Evolutionary conservation across 495 filamentous ascomycete genomes (phyloP).

Genomic region (Neurospora sp.): DNA sequence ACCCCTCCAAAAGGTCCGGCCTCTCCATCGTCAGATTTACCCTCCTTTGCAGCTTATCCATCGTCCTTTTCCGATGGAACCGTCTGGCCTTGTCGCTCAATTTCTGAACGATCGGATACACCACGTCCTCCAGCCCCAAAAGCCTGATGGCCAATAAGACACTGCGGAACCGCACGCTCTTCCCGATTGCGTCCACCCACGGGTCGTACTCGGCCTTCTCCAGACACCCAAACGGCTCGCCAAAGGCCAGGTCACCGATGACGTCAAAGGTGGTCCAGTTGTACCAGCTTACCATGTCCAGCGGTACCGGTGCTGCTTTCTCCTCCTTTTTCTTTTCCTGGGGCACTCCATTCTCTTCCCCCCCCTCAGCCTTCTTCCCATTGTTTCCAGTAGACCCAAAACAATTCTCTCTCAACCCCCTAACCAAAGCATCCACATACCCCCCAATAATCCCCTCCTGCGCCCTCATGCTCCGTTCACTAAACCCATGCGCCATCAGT

Average conservation of each 20-base stretch:
- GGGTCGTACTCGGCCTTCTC: slow-evolving; percentile 19
- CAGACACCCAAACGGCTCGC: slow-evolving; percentile 44
- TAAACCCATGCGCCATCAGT: slow-evolving; percentile 39
- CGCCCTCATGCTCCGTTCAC: slow-evolving; percentile 28
- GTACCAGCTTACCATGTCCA: slow-evolving; percentile 36
- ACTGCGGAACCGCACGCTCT: slow-evolving; percentile 13
- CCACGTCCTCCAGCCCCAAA: slow-evolving; percentile 9
- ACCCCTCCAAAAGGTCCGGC: slow-evolving; percentile 31
- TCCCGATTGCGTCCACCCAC: slow-evolving; percentile 24
- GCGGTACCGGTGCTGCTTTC: slow-evolving; percentile 1
- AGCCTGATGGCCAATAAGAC: slow-evolving; percentile 18
- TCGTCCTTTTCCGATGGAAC: slow-evolving; percentile 14
- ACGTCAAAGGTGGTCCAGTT: slow-evolving; percentile 50
- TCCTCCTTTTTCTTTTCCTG: slow-evolving; percentile 1
- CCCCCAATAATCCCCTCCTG: slow-evolving; percentile 29
- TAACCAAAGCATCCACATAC: slow-evolving; percentile 31
- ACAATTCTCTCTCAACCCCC: slow-evolving; percentile 5
- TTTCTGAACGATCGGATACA: background rate
- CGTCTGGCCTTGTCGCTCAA: slow-evolving; percentile 2
- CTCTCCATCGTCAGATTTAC: slow-evolving; percentile 22
- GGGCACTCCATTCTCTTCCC: slow-evolving; percentile 1
- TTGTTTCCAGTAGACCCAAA: too few relatives aligned
- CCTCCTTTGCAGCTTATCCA: slow-evolving; percentile 18
- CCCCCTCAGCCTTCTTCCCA: background rate
- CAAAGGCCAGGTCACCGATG: slow-evolving; percentile 47